Evolutionary conservation across 345 rosid genomes (phyloP), one percentile per base, ranked within the genome.

Genomic region (Luvunga scandens): DNA sequence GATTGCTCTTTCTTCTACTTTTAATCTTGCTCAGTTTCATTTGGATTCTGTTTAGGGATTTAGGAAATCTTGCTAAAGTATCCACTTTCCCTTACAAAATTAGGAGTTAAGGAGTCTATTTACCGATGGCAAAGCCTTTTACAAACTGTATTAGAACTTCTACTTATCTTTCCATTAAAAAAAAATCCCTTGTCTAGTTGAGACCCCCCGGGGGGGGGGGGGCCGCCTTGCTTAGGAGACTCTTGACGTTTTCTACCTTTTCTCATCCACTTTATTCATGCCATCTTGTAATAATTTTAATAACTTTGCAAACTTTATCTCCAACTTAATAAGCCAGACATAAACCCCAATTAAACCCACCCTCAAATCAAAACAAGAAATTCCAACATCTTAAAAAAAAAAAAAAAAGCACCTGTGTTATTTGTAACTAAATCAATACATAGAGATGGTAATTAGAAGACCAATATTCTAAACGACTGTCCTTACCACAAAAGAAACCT

Each of bases 401-500:
- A 33, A 7, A 65, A 65, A 45, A 3, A 4, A 33, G 25, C 9
- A 18, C 10, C 62, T n/a, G 62, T 59, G 24, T 14, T 59, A 22
- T 59, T 22, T 10, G 33, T 65, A 38, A n/a, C 16, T 19, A 33
- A 65, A 33, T 28, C 67, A 42, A 71, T 19, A 56, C 24, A 39
- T 50, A 53, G 24, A 56, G 48, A 69, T 45, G 4, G 63, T 53
- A 27, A 45, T 48, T 27, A 84, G 69, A 30, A 76, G n/a, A 45
- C 24, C 31, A 27, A 50, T 38, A 60, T 24, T 63, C 28, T 6
- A 31, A 48, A 71, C 2, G 13, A 63, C 18, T 57, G 64, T 73
- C 66, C 96, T 90, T 88, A 94, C 99, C 94, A 92, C 95, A 88
- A 85, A 93, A 80, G 97, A 93, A 62, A 91, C 95, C 31, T 94